A percentile compares a stretch with the other conserved stretches of the same genome.
Conservation (phyloP, 2,329 filamentous ascomycete species). For the Macrophomina tecta region DNA sequence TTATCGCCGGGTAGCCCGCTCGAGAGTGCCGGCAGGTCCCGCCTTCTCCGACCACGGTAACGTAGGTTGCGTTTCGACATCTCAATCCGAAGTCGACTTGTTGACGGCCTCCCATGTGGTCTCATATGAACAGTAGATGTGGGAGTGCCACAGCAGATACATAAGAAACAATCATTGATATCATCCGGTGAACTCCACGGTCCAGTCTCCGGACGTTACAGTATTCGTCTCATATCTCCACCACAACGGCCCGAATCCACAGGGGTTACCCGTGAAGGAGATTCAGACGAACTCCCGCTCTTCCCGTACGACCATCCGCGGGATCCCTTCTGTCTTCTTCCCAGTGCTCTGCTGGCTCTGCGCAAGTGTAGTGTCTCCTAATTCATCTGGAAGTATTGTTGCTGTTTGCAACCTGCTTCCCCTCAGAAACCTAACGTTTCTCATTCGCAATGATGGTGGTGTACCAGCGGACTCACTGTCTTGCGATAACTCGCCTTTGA, state of each 20-base stretch:
- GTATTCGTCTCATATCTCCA: too few relatives aligned
- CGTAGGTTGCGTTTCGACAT: too few relatives aligned
- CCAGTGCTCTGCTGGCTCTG: background rate
- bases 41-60: too few relatives aligned
- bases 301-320: background rate
- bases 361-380: background rate
- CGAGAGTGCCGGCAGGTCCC: too few relatives aligned
- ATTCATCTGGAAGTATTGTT: background rate
- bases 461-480: background rate
- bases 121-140: too few relatives aligned
- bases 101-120: too few relatives aligned
- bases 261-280: background rate
- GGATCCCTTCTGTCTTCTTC: background rate
- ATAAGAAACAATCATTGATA: too few relatives aligned
- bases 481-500: background rate
- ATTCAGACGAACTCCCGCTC: background rate
- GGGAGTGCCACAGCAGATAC: too few relatives aligned
- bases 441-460: background rate
- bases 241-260: background rate
- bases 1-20: too few relatives aligned
- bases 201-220: too few relatives aligned
- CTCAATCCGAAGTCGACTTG: too few relatives aligned
- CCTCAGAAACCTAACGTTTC: background rate
- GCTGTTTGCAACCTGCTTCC: background rate
- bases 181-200: too few relatives aligned